Base-by-base conservation (phyloP, 2,329 filamentous ascomycete species). In the Huntiella moniliformis region DNA sequence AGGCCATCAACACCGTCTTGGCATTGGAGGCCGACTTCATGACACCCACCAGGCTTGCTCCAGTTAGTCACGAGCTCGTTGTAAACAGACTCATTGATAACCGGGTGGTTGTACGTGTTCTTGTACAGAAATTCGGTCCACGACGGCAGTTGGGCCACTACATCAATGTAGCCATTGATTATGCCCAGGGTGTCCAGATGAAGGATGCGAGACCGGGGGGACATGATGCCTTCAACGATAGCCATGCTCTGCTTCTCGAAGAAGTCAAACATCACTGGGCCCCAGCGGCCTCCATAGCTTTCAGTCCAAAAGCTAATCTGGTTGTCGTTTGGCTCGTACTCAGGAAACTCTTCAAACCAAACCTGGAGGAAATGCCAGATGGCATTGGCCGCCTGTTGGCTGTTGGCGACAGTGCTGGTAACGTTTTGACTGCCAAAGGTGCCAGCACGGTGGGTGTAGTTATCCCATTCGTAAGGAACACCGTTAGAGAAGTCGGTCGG, bases 281-380 rank as follows among this genome's bases (percentile, higher is more conserved):
- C 79, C 53, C 82, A 85, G 46, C 74, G 71, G 8, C 80, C 81
- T 32, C 78, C 73, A 56, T 82, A 79, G 58, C 74, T 79, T 57
- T 83, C 77, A 1, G 76, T 69, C 51, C 80, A 82, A 4, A 83
- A 61, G 53, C 77, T 76, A 45, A 83, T 12, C 22, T 41, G n/a
- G 8, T 28, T 28, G 12, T 31, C 39, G 4, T 18, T 66, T 4
- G 67, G 71, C 35, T 69, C 68, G 53, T 76, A 74, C 51, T 73
- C 64, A 0, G 74, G 74, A 49, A 78, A 78, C 1, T 65, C 61
- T 11, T 62, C 64, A 49, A 81, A 52, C 57, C 76, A 77, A 16
- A 66, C 70, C 53, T 79, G 75, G 28, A 79, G 54, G 56, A 79
- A 71, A 53, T 81, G 74, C 74, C 77, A 82, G 8, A 74, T 65